Base-by-base conservation (phyloP, 768 basidiomycete species). In the Amanita fuliginea region DNA sequence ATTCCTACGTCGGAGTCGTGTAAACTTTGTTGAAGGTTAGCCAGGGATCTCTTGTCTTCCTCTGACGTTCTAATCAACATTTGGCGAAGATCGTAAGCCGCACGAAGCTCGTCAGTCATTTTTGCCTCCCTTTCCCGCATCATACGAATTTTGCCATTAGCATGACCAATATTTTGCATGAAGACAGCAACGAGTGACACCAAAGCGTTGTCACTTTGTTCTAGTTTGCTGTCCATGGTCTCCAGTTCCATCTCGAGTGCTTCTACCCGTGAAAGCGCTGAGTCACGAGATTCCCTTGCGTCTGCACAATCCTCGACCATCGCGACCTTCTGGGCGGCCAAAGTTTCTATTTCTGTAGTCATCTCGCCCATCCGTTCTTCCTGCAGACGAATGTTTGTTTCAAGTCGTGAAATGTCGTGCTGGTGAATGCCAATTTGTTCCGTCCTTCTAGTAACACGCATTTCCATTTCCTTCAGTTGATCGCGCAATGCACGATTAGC, bases 231-330 rank as follows among this genome's bases (percentile, higher is more conserved):
- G 46, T 65, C 67, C 52, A 68, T 35, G 3, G 54, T 61, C 59
- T 82, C 86, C 45, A 77, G 53, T 53, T 78, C 76, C 36, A 79
- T 73, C 56, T 89, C 86, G 51, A 81, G 60, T n/a, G 62, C 63
- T 49, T 89, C 88, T 22, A 75, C 61, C 51, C 66, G 68, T 47
- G 60, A 57, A 37, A 80, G 60, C 4, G 86, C 83, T 21, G 72
- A 72, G 60, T 91, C 83, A 32, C 88, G 72, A 18, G 81, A 76
- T 48, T 82, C 82, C 47, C 88, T 71, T 2, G 85, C 86, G 48
- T 82, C 79, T 3, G 81, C 81, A 57, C 88, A 90, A 59, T 91
- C 88, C 54, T 89, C 86, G 0, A 90, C 77, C 83, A 91, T 86
- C 1, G 84, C 80, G 49, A 78, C 78, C 61, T 83, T 86, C 67